Base-by-base conservation (phyloP, 2,329 filamentous ascomycete species). In the Aureobasidium leucospermi region DNA sequence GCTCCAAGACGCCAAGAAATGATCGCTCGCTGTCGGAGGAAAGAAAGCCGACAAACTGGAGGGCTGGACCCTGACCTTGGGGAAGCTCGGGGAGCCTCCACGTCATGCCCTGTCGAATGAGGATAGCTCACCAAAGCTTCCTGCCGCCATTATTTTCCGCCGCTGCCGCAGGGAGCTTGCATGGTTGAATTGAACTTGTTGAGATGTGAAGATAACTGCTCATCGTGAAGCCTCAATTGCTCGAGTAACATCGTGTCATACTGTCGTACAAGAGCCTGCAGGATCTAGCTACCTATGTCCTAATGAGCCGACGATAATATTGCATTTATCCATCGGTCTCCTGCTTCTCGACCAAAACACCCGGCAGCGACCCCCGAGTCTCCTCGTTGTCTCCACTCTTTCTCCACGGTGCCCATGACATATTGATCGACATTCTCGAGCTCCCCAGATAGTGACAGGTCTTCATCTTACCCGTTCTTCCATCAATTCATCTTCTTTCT, bases 301-400 rank as follows among this genome's bases (percentile, higher is more conserved):
- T 36, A 42, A 9, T 42, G 39, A 45, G 34, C 38, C 51, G 39
- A 16, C 38, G 28, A 55, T 16, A 34, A 36, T 6, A 28, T 3
- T 55, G 38, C 34, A 55, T 43, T 55, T 55, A 55, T 23, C 51
- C 51, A 45, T 11, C 9, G 6, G 16, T 43, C 6, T 34, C 15
- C 28, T 34, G 51, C 29, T 45, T 55, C 28, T 45, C 51, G 39
- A 55, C 51, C 51, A 43, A 45, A 42, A 43, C 6, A 55, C 29
- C 38, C 51, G 48, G 48, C 36, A 52, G 19, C 34, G 23, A 43
- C 43, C 51, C 51, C 51, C 51, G 51, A 23, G 32, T 43, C 51
- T 55, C 39, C 51, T 55, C 51, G 38, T 34, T 42, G n/a, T 55
- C 51, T 55, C 51, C 51, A 55, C 51, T 19, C 6, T 23, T 23